Evolutionary conservation across 2,329 filamentous ascomycete genomes (phyloP), one percentile per base, ranked within the genome.

Genomic region (Cercospora citrullina): DNA sequence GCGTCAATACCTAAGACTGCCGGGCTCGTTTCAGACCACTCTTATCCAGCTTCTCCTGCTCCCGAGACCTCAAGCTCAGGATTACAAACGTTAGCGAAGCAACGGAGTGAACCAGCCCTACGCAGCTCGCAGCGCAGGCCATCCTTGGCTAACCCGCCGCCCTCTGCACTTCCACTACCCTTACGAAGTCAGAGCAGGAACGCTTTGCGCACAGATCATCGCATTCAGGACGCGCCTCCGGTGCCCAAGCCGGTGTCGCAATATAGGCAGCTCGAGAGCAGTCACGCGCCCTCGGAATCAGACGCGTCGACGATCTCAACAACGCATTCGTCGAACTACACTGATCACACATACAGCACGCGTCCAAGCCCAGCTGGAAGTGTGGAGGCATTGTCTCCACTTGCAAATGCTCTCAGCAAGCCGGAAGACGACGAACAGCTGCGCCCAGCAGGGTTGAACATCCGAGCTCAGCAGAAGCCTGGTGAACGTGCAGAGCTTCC

Each of bases 311-410:
- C 72, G 5, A 66, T 70, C n/a, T 78, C 76, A 10, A 71, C 58
- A 3, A 45, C 65, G 28, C 65, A 51, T 4, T 73, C 72, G 0
- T 68, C 66, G 23, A 66, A 64, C 30, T 76, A 74, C 9, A 66
- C 68, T 10, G 69, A 67, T 18, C 66, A 68, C 61, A 76, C 68
- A 48, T 73, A 68, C 65, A 77, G 74, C 70, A 75, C 69, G 12
- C 75, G 73, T 1, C 71, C 71, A 10, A 79, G 77, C 48, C 75
- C 76, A 10, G 73, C 76, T 2, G 79, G 77, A 53, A 78, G 77
- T 62, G 58, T 77, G 1, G 76, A 77, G 39, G 63, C 72, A 2
- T 74, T 75, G 58, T 75, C 75, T 8, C 68, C 71, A 1, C 63
- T 75, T 9, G 63, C 42, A 31, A 65, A 61, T 53, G 68, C 65